phyloP scores from a whole-genome alignment of 139 green algal species.

The Asterochloris erici region DNA sequence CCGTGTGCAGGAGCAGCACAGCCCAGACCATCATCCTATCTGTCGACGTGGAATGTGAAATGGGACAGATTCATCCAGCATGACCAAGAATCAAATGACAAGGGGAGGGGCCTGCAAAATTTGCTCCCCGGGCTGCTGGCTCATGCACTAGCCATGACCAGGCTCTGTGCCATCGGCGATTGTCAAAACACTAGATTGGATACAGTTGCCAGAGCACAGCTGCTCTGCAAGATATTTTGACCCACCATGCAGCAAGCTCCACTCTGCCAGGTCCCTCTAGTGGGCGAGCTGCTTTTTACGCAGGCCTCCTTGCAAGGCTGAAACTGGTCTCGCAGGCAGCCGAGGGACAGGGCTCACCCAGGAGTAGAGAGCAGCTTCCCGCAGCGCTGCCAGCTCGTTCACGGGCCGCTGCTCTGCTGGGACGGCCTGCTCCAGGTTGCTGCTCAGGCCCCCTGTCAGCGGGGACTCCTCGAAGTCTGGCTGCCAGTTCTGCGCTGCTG shows the following conservation, averaged over 20 bases:
- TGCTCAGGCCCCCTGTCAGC: background rate
- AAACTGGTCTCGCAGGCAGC: background rate
- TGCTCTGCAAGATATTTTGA: background rate
- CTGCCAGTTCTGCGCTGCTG: no score
- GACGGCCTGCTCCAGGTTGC: constrained; percentile 5
- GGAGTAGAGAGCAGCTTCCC: constrained; percentile 60
- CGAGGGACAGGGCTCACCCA: constrained; percentile 56
- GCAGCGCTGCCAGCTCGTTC: constrained; percentile 77
- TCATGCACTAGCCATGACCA: no score
- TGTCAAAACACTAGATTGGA: background rate
- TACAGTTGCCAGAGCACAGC: background rate
- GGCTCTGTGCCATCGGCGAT: no score
- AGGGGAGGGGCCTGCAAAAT: no score
- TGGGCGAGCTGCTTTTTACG: background rate
- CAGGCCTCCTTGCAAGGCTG: background rate
- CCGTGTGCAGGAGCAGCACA: no score
- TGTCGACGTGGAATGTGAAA: no score
- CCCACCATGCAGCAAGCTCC: background rate
- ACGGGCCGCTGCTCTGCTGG: constrained; percentile 64
- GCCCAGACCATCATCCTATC: no score
- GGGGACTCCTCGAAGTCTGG: no score
- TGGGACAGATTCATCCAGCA: no score
- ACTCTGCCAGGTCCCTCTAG: background rate
- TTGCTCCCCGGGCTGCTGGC: no score
- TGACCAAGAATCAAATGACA: no score